Evolutionary conservation across 1,284 basidiomycete species (phyloP).

Genomic region (Heterobasidion occidentale): DNA sequence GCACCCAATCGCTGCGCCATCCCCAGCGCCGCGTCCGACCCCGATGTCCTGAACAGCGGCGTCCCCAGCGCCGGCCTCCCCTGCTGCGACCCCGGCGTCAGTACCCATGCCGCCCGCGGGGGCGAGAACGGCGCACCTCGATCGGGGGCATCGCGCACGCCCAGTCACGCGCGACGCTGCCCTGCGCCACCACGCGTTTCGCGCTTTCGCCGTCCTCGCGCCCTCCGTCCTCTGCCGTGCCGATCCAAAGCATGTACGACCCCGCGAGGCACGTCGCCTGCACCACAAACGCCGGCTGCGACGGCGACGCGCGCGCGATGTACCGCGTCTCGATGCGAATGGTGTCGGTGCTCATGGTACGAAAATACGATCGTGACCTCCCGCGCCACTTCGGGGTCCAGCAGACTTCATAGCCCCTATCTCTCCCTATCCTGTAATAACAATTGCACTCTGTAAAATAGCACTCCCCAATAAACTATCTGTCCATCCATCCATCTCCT

Average conservation of each 20-base stretch:
- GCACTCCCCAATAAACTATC: too few species aligned
- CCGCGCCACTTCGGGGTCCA: not conserved
- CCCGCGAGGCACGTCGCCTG: conserved; percentile 63
- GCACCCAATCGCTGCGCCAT: conserved; percentile 76
- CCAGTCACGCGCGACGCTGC: conserved; percentile 69
- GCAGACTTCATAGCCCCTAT: not conserved
- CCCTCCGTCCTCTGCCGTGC: conserved; percentile 36
- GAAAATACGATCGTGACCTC: not conserved
- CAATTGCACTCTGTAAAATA: not conserved
- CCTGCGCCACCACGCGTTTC: conserved; percentile 38
- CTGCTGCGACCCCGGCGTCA: not conserved
- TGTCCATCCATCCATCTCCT: too few species aligned
- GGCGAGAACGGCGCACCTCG: not conserved
- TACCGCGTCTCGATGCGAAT: conserved; percentile 36
- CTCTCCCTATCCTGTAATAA: not conserved
- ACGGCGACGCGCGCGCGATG: conserved; percentile 35
- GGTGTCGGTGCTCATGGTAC: not conserved
- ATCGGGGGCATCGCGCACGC: conserved; percentile 72
- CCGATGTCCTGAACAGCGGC: conserved; percentile 56
- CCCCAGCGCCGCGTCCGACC: conserved; percentile 56
- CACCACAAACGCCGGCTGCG: conserved; percentile 53
- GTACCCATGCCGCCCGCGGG: not conserved
- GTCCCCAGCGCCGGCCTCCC: conserved; percentile 42
- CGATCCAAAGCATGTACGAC: conserved; percentile 82
- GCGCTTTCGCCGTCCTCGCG: conserved; percentile 35